Conservation (phyloP, 768 basidiomycete species). For the Collybia nuda region DNA sequence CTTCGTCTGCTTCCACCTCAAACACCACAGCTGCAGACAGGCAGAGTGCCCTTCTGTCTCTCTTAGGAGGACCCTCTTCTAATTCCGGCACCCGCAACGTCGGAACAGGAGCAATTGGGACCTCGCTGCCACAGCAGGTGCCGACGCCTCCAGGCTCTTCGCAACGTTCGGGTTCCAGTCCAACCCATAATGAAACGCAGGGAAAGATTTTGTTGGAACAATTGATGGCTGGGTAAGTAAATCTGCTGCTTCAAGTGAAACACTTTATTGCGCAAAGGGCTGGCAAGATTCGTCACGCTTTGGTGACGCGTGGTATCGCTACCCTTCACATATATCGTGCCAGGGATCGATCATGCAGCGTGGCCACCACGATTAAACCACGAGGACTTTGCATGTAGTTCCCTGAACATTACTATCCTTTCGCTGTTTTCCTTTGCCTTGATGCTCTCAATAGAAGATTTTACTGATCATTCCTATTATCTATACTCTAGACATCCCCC, state of each 20-base stretch:
- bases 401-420: too few species aligned
- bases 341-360: constrained; percentile 3
- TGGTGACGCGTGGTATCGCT: neutral
- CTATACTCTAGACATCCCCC: constrained; percentile 40
- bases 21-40: constrained; percentile 54
- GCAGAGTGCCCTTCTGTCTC: constrained; percentile 73
- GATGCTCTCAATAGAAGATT: constrained; percentile 1
- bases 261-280: neutral
- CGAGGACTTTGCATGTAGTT: constrained; percentile 20
- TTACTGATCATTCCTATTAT: constrained; percentile 17
- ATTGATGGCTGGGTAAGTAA: constrained; percentile 75
- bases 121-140: constrained; percentile 51
- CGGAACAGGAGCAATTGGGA: constrained; percentile 23
- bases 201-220: constrained; percentile 79
- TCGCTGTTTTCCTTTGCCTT: too few species aligned
- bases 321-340: constrained; percentile 2
- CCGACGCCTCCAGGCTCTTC: constrained; percentile 70
- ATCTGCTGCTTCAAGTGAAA: neutral
- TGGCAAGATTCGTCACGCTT: neutral
- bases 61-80: constrained; percentile 54
- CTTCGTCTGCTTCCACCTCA: constrained; percentile 40
- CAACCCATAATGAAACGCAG: constrained; percentile 62
- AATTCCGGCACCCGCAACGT: constrained; percentile 19
- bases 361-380: constrained; percentile 5
- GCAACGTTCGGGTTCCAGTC: constrained; percentile 49